Base-by-base conservation (phyloP, 768 basidiomycete species). In the Coprinopsis strossmayeri region DNA sequence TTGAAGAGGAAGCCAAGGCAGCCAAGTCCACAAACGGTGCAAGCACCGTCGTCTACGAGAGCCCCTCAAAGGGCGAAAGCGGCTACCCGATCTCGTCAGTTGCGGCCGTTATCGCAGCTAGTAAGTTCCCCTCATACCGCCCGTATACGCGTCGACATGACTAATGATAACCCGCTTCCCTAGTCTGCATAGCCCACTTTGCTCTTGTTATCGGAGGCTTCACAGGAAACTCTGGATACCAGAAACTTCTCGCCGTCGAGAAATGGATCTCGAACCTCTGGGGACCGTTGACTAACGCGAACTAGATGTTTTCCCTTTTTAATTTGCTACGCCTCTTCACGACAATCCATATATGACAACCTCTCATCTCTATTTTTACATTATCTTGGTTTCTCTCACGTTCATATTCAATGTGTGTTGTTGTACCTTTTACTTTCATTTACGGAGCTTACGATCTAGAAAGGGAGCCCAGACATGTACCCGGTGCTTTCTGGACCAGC, bases 161-260 rank as follows among this genome's bases (percentile, higher is more conserved):
- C 9, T 32, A 7, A 7, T 32, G 30, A 15, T 32, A 32, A 32
- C 59, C 17, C 23, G n/a, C 56, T 59, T 40, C 17, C 56, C 34
- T 46, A 66, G 72, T 75, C 34, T 76, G 74, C 43, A 50, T 77
- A 15, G 73, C 71, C 3, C 77, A 78, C 54, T 77, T 77, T 45
- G 27, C 71, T 3, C 59, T 79, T 26, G 73, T 73, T 21, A 59
- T 70, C 13, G 64, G 69, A 25, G 74, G 75, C 5, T 72, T 75
- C 51, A 75, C 72, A 0, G 77, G 75, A 17, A 61, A 68, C 30
- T 58, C 53, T 18, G 76, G 75, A 7, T 72, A 73, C 51, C 62
- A 70, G 57, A 77, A 77, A 57, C 62, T 75, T 15, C 53, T 71
- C 18, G 65, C 67, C 5, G 37, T 69, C 5, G 68, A 69, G 54